A percentile compares a stretch with the other conserved stretches of the same genome.
Evolutionary conservation across 2,329 filamentous ascomycete genomes (phyloP).

Genomic region (Paecilomyces variotii): DNA sequence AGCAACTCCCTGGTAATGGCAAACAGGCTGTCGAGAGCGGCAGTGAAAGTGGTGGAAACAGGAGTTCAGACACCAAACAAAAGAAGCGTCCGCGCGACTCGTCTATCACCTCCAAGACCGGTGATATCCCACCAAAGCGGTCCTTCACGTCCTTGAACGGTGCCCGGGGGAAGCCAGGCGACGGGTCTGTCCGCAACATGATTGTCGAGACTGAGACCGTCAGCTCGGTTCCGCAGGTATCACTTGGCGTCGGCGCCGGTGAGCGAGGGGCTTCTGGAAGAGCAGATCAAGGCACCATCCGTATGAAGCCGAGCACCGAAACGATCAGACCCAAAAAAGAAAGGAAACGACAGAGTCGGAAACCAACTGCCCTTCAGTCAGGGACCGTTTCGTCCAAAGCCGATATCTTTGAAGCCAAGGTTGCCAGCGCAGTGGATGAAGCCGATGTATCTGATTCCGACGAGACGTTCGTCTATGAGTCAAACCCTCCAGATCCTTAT

Average conservation of each 20-base stretch:
- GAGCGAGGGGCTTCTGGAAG: constrained; percentile 52
- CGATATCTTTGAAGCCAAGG: constrained; percentile 95
- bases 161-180: constrained; percentile 59
- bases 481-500: constrained; percentile 65
- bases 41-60: constrained; percentile 43
- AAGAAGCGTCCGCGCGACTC: constrained; percentile 25
- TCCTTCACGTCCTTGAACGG: constrained; percentile 59
- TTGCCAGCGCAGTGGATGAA: constrained; percentile 91
- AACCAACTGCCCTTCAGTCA: constrained; percentile 51
- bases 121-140: constrained; percentile 52
- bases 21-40: constrained; percentile 52
- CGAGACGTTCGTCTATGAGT: constrained; percentile 98
- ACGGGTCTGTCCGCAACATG: constrained; percentile 81
- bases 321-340: constrained; percentile 93
- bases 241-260: constrained; percentile 54
- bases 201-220: constrained; percentile 97
- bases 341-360: constrained; percentile 70
- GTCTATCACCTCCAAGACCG: constrained; percentile 38
- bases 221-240: constrained; percentile 76
- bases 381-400: constrained; percentile 77
- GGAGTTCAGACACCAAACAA: constrained; percentile 27
- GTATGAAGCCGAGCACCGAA: constrained; percentile 84
- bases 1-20: constrained; percentile 30
- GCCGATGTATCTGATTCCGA: constrained; percentile 95
- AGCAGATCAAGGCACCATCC: constrained; percentile 63